A percentile compares a stretch with the other conserved stretches of the same genome.
Conservation (phyloP, 1,139 yeast genomes). For the Saccharomyces hybrid region DNA sequence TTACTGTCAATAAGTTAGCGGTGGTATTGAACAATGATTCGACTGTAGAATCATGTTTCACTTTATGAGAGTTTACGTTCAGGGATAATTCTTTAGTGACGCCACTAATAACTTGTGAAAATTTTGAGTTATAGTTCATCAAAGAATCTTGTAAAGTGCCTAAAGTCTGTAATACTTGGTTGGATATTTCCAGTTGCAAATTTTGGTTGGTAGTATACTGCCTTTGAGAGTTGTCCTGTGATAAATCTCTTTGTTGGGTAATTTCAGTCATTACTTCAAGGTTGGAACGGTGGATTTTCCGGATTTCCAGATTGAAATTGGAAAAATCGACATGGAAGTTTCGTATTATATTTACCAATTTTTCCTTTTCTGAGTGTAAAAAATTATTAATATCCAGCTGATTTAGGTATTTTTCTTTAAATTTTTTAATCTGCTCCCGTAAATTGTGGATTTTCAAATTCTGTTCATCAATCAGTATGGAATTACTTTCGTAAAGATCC, state of each 20-base stretch:
- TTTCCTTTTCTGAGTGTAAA: constrained; percentile 29
- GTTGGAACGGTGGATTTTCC: constrained; percentile 18
- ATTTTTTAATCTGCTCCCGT: constrained; percentile 38
- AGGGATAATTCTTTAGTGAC: background rate
- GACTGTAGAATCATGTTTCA: background rate
- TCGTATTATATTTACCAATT: constrained; percentile 23
- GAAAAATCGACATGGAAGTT: constrained; percentile 15
- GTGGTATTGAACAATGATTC: background rate
- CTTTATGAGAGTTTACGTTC: background rate
- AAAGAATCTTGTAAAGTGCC: constrained; percentile 5
- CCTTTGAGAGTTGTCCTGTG: background rate
- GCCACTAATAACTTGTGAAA: background rate
- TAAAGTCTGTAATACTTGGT: background rate
- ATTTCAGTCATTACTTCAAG: constrained; percentile 14
- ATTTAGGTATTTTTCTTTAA: constrained; percentile 30
- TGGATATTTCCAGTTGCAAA: background rate
- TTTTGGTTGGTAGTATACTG: background rate
- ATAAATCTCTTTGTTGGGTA: constrained; percentile 15
- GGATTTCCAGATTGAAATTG: constrained; percentile 19
- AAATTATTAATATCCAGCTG: constrained; percentile 23
- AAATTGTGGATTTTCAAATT: constrained; percentile 39
- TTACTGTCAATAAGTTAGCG: background rate
- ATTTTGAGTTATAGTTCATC: constrained; percentile 6
- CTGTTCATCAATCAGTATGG: constrained; percentile 41
- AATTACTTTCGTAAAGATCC: constrained; percentile 37